Evolutionary conservation across 2,329 filamentous ascomycete genomes (phyloP).

Genomic region (Tolypocladium tropicale): DNA sequence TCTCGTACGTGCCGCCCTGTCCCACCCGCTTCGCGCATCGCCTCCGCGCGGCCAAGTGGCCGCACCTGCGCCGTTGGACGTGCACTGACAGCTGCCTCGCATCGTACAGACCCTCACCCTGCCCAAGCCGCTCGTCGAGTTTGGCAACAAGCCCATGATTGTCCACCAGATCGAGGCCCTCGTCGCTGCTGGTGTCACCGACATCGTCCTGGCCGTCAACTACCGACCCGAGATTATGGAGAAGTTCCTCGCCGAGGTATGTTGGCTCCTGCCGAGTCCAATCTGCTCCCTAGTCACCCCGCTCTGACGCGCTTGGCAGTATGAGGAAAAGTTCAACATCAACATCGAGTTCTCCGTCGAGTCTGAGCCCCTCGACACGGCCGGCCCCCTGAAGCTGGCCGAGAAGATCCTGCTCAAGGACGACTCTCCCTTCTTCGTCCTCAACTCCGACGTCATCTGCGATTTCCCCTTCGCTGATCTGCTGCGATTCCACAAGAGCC

Average conservation of each 20-base stretch:
- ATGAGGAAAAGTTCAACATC: slow-evolving; percentile 85
- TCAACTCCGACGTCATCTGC: slow-evolving; percentile 98
- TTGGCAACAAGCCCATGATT: slow-evolving; percentile 99
- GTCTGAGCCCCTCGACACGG: slow-evolving; percentile 87
- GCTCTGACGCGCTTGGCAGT: slow-evolving; percentile 36
- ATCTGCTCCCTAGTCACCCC: neutral
- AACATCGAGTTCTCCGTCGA: slow-evolving; percentile 97
- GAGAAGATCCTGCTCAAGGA: slow-evolving; percentile 89
- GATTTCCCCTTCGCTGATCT: slow-evolving; percentile 92
- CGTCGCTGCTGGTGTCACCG: slow-evolving; percentile 85
- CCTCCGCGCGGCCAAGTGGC: neutral
- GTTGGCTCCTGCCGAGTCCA: neutral
- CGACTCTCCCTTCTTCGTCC: slow-evolving; percentile 90
- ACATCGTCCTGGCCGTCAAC: slow-evolving; percentile 97
- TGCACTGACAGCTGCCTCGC: slow-evolving; percentile 13
- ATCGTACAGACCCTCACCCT: slow-evolving; percentile 74
- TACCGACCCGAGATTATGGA: slow-evolving; percentile 99
- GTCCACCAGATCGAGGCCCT: slow-evolving; percentile 94
- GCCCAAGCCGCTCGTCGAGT: slow-evolving; percentile 95
- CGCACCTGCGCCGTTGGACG: neutral
- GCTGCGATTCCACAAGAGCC: slow-evolving; percentile 80
- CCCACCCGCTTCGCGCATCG: neutral
- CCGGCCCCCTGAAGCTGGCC: slow-evolving; percentile 89
- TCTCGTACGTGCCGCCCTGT: slow-evolving; percentile 48
- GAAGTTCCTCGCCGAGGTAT: slow-evolving; percentile 76